Conservation (phyloP, 768 basidiomycete species). For the Antrodiella citrinella region DNA sequence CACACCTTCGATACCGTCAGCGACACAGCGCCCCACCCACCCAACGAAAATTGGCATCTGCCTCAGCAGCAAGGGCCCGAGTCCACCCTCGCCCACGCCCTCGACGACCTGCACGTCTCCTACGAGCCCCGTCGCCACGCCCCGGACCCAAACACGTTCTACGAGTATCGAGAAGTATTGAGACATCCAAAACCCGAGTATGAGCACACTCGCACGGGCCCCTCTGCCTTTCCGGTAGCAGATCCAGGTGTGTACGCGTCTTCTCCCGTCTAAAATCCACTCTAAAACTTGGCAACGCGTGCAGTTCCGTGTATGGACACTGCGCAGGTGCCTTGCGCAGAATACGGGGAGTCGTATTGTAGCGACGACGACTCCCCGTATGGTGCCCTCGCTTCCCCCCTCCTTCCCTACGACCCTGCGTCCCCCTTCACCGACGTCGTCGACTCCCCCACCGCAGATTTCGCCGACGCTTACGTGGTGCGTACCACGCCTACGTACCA, state of each 20-base stretch:
- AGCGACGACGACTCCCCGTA: neutral
- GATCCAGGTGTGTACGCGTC: neutral
- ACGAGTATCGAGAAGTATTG: neutral
- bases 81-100: neutral
- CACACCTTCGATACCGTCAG: no score
- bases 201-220: no score
- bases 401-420: neutral
- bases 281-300: no score
- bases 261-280: no score
- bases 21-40: no score
- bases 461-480: constrained; percentile 1
- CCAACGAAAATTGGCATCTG: no score
- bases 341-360: neutral
- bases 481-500: neutral
- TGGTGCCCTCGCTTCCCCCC: neutral
- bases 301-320: neutral
- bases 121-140: neutral
- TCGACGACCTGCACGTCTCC: neutral
- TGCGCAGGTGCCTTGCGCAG: neutral
- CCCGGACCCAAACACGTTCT: neutral
- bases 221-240: neutral
- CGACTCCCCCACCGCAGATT: constrained; percentile 6
- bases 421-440: neutral
- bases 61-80: no score
- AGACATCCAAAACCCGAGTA: neutral